A percentile compares a stretch with the other conserved stretches of the same genome.
phyloP scores from a whole-genome alignment of 2,329 filamentous ascomycete species.

The Teratosphaeria pseudoeucalypti region DNA sequence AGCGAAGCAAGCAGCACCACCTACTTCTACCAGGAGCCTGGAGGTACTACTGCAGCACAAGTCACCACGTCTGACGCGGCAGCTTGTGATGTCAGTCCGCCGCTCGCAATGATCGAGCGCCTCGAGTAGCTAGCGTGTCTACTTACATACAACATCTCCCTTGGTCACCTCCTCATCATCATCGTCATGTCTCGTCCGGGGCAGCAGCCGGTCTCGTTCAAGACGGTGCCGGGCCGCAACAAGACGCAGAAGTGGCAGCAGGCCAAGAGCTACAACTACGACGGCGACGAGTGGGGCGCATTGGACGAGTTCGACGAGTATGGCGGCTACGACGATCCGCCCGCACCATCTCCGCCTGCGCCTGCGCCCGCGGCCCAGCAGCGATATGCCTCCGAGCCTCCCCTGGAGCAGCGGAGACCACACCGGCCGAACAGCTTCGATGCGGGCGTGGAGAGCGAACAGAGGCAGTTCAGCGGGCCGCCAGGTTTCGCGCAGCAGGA shows the following conservation, averaged over 20 bases:
- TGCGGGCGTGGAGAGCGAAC: slow-evolving; percentile 37
- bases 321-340: slow-evolving; percentile 36
- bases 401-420: slow-evolving; percentile 14
- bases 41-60: neutral
- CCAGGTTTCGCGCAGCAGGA: slow-evolving; percentile 2
- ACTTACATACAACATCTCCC: neutral
- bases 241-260: slow-evolving; percentile 96
- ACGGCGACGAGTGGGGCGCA: slow-evolving; percentile 87
- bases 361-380: slow-evolving; percentile 21
- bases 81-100: neutral
- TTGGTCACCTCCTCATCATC: too few relatives aligned
- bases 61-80: neutral
- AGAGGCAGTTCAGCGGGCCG: slow-evolving; percentile 34
- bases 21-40: neutral
- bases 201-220: slow-evolving; percentile 51
- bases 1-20: too few relatives aligned
- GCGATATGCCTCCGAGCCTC: slow-evolving; percentile 28
- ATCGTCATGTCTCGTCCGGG: neutral
- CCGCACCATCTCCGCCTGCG: slow-evolving; percentile 29
- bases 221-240: slow-evolving; percentile 74
- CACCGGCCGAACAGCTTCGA: slow-evolving; percentile 44
- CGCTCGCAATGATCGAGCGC: neutral
- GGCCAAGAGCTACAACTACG: slow-evolving; percentile 76
- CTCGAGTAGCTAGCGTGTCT: neutral
- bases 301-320: slow-evolving; percentile 47